phyloP scores from a whole-genome alignment of 2,329 filamentous ascomycete species.

The Grosmannia clavigera region DNA sequence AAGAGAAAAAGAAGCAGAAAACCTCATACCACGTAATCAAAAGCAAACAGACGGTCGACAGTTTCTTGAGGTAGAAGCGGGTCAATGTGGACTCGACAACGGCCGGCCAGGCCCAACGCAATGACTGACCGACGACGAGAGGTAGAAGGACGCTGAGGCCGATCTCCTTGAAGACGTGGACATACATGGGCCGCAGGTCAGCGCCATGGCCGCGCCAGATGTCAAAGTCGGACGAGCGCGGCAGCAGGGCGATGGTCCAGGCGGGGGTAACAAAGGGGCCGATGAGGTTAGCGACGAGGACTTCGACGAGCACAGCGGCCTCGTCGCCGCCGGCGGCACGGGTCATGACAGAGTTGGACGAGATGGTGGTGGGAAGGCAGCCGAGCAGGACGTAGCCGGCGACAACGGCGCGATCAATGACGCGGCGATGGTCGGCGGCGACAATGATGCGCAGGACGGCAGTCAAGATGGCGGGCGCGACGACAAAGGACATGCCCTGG shows the following conservation, averaged over 20 bases:
- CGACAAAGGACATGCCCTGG: conserved; percentile 53
- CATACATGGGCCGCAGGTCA: conserved; percentile 49
- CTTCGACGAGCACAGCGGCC: conserved; percentile 49
- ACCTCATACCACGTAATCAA: conserved; percentile 30
- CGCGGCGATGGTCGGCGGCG: conserved; percentile 32
- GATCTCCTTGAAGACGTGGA: conserved; percentile 53
- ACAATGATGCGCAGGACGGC: conserved; percentile 35
- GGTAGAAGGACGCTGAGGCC: conserved; percentile 56
- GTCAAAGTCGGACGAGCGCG: conserved; percentile 35
- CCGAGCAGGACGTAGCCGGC: conserved; percentile 55
- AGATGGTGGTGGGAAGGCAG: conserved; percentile 61
- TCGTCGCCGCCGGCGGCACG: conserved; percentile 31
- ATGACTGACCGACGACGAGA: conserved; percentile 46
- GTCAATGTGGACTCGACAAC: conserved; percentile 42
- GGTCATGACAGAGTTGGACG: conserved; percentile 65
- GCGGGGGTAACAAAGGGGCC: conserved; percentile 57
- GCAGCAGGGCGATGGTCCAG: conserved; percentile 49
- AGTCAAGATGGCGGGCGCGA: conserved; percentile 44
- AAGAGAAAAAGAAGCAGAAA: background rate
- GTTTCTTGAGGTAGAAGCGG: conserved; percentile 24
- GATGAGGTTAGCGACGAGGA: conserved; percentile 56
- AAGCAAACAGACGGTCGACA: conserved; percentile 34
- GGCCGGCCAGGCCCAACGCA: conserved; percentile 38
- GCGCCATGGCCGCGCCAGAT: conserved; percentile 22
- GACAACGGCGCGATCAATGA: conserved; percentile 51